Conservation (phyloP, 805 yeast genomes). For the Kodamaea sagamina region DNA sequence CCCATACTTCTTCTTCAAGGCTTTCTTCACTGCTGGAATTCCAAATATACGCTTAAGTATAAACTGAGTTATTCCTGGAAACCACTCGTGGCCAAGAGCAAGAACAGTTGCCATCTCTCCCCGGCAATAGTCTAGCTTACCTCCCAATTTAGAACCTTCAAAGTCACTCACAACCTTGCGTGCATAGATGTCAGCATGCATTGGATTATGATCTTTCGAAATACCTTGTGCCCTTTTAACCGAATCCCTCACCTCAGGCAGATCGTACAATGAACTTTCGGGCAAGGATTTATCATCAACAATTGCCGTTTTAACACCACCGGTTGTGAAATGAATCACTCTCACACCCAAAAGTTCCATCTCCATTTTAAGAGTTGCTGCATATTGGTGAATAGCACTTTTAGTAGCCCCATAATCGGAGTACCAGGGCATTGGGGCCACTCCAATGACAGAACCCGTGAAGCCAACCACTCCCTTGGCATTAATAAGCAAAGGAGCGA, state of each 20-base stretch:
- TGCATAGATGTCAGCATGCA: conserved; percentile 61
- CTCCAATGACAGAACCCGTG: conserved; percentile 73
- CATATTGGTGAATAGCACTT: conserved; percentile 76
- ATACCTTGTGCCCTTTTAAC: conserved; percentile 54
- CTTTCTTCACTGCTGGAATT: background rate
- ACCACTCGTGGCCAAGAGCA: background rate
- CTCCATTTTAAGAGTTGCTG: conserved; percentile 62
- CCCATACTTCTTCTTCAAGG: conserved; percentile 2
- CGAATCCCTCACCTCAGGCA: conserved; percentile 52
- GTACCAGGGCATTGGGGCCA: conserved; percentile 69
- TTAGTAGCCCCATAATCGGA: conserved; percentile 67
- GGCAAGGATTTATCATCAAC: conserved; percentile 67
- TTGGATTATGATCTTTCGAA: conserved; percentile 62
- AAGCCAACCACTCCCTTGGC: conserved; percentile 70
- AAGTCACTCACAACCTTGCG: conserved; percentile 53
- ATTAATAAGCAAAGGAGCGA: conserved; percentile 55
- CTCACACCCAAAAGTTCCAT: conserved; percentile 71
- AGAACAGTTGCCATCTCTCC: conserved; percentile 5
- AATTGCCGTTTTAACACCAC: conserved; percentile 72
- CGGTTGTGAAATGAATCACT: conserved; percentile 70
- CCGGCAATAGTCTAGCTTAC: conserved; percentile 6
- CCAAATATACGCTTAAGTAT: background rate
- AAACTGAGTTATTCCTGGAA: background rate
- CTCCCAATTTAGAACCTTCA: conserved; percentile 7
- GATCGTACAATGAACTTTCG: conserved; percentile 51